Evolutionary conservation across 805 yeast genomes (phyloP).

Genomic region (Teunomyces atbi): DNA sequence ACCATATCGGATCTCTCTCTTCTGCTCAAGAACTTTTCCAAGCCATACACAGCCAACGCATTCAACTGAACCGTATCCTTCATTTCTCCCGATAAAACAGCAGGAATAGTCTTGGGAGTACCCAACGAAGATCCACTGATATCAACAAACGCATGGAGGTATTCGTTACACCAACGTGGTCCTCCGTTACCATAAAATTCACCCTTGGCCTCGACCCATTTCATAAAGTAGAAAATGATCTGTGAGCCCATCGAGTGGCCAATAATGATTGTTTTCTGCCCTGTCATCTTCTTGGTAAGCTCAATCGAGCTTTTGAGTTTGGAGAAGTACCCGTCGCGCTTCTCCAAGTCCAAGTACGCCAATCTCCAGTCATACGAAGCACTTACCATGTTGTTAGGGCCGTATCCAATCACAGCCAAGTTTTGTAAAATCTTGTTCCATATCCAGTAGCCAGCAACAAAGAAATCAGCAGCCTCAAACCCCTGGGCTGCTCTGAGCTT

Average conservation of each 20-base stretch:
- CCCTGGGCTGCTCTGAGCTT: constrained; percentile 91
- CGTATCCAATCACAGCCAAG: constrained; percentile 90
- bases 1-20: constrained; percentile 85
- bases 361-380: constrained; percentile 98
- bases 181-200: constrained; percentile 89
- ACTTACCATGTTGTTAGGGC: constrained; percentile 82
- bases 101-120: constrained; percentile 91
- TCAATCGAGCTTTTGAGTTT: constrained; percentile 76
- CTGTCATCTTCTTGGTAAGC: constrained; percentile 44
- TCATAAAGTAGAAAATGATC: constrained; percentile 79
- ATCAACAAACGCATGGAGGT: constrained; percentile 79
- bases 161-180: constrained; percentile 76
- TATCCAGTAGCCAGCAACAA: constrained; percentile 97
- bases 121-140: constrained; percentile 90
- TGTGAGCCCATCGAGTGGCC: constrained; percentile 99
- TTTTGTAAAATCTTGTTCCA: constrained; percentile 97
- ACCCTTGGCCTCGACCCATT: constrained; percentile 96
- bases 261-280: constrained; percentile 70
- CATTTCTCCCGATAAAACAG: constrained; percentile 96
- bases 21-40: constrained; percentile 90
- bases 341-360: constrained; percentile 83
- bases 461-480: constrained; percentile 94
- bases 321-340: constrained; percentile 81
- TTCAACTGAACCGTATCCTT: constrained; percentile 94
- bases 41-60: constrained; percentile 87